phyloP scores from a whole-genome alignment of 805 yeast genomes.

The Lipomyces orientalis region DNA sequence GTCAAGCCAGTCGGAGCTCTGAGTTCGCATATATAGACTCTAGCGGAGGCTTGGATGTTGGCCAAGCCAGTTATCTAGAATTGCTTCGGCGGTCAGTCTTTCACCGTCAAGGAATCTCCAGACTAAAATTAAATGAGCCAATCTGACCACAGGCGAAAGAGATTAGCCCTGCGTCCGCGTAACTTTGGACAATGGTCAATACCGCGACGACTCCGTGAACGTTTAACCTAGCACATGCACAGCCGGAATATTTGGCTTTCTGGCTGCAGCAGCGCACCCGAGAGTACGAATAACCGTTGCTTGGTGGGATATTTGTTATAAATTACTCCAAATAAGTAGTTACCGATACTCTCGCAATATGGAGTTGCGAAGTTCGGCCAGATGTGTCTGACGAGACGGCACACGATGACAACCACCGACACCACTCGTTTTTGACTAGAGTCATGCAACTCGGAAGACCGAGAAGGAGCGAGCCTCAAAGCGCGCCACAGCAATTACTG shows the following conservation, averaged over 20 bases:
- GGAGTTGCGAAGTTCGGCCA: not conserved
- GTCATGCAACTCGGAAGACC: too few relatives aligned
- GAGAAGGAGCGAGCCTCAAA: too few relatives aligned
- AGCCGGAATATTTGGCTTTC: not conserved
- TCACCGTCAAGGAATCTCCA: too few relatives aligned
- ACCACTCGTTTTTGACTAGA: too few relatives aligned
- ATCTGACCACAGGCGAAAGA: too few relatives aligned
- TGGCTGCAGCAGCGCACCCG: not conserved
- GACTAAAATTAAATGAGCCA: too few relatives aligned
- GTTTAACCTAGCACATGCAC: too few relatives aligned
- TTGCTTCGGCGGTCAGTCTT: not conserved
- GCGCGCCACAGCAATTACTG: too few relatives aligned
- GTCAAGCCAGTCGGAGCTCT: not conserved
- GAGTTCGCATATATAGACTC: not conserved
- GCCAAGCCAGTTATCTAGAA: not conserved
- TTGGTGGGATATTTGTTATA: not conserved
- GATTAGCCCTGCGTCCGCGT: too few relatives aligned
- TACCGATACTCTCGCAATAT: not conserved
- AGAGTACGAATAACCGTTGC: not conserved
- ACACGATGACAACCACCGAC: not conserved
- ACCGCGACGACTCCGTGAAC: too few relatives aligned
- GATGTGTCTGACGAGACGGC: not conserved
- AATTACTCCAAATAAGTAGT: not conserved
- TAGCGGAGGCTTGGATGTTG: not conserved
- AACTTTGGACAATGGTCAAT: too few relatives aligned